Evolutionary conservation across 345 rosid species (phyloP).

Genomic region (Pistacia vera): DNA sequence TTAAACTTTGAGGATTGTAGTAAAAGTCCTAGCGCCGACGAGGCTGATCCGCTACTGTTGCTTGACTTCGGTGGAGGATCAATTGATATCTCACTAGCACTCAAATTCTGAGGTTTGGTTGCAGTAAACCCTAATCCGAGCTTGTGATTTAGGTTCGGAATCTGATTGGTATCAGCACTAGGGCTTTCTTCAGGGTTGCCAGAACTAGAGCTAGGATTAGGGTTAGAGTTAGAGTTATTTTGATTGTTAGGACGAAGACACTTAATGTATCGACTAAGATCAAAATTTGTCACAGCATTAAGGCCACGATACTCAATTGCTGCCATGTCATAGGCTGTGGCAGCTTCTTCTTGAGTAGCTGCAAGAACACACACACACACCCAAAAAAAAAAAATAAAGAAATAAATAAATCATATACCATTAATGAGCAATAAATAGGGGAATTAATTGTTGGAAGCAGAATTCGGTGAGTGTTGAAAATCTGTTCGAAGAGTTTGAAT

Average conservation of each 20-base stretch:
- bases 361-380: conserved; percentile 4
- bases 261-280: conserved; percentile 78
- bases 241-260: conserved; percentile 33
- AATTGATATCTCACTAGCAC: background rate
- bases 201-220: background rate
- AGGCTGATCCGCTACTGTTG: conserved; percentile 6
- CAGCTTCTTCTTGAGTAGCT: conserved; percentile 99
- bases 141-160: conserved; percentile 10
- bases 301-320: conserved; percentile 93
- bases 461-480: conserved; percentile 31
- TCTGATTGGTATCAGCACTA: background rate
- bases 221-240: background rate
- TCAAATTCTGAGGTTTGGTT: background rate
- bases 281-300: conserved; percentile 93
- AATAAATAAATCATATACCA: background rate
- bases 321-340: conserved; percentile 86
- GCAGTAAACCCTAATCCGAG: background rate
- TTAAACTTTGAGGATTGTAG: conserved; percentile 55
- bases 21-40: conserved; percentile 50
- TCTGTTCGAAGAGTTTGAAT: conserved; percentile 1
- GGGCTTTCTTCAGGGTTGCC: background rate
- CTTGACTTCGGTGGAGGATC: background rate
- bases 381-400: background rate
- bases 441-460: conserved; percentile 30
- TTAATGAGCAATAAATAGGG: background rate